A percentile compares a stretch with the other conserved stretches of the same genome.
phyloP scores from a whole-genome alignment of 2,329 filamentous ascomycete species.

The Calonectria pauciramosa region DNA sequence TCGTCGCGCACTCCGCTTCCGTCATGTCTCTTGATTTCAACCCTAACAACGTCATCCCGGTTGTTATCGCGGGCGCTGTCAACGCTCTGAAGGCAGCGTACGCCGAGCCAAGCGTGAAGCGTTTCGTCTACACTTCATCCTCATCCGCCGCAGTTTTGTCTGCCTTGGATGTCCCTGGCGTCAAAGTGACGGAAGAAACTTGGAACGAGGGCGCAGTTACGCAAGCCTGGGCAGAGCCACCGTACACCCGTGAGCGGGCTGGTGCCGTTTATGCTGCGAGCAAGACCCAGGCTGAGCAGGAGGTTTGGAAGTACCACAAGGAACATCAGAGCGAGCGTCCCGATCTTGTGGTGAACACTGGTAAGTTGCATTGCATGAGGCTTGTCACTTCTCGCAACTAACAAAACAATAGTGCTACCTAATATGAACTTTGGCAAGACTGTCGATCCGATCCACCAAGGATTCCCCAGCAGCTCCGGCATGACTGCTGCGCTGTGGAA shows the following conservation, averaged over 20 bases:
- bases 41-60: slow-evolving; percentile 56
- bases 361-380: neutral
- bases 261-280: slow-evolving; percentile 53
- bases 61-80: slow-evolving; percentile 44
- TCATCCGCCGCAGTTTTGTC: slow-evolving; percentile 16
- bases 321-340: slow-evolving; percentile 42
- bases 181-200: slow-evolving; percentile 29
- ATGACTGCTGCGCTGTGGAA: slow-evolving; percentile 39
- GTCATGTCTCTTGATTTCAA: slow-evolving; percentile 51
- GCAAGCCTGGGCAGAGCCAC: slow-evolving; percentile 53
- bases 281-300: slow-evolving; percentile 54
- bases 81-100: slow-evolving; percentile 52
- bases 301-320: slow-evolving; percentile 53
- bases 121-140: slow-evolving; percentile 51
- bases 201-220: slow-evolving; percentile 53
- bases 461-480: slow-evolving; percentile 39
- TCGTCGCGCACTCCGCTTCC: slow-evolving; percentile 56
- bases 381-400: rapidly evolving
- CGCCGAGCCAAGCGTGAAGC: slow-evolving; percentile 51
- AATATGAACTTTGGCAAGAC: slow-evolving; percentile 45
- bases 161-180: neutral
- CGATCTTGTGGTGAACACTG: slow-evolving; percentile 44
- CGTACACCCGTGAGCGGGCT: slow-evolving; percentile 47
- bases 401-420: slow-evolving; percentile 40
- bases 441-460: slow-evolving; percentile 38